Conservation (phyloP, 805 yeast species). For the Wickerhamomyces strasburgensis region DNA sequence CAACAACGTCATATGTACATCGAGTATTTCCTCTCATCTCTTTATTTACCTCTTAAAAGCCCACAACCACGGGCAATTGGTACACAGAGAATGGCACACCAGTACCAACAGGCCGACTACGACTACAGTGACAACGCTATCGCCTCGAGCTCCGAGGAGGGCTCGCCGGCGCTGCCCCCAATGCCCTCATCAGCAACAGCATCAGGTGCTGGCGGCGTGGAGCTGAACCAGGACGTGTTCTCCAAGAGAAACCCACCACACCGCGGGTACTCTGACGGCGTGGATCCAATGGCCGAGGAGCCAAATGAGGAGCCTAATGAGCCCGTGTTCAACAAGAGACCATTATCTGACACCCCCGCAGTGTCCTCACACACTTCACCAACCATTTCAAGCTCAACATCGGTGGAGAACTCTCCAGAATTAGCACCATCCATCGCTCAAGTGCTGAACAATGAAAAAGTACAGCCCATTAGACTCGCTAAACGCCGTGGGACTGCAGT, state of each 20-base stretch:
- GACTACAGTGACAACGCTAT: slow-evolving; percentile 20
- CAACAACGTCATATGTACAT: neutral
- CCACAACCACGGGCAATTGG: too few relatives aligned
- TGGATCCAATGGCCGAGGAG: neutral
- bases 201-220: slow-evolving; percentile 2
- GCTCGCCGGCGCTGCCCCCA: slow-evolving; percentile 11
- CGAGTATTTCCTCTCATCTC: too few relatives aligned
- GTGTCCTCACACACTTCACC: slow-evolving; percentile 57
- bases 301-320: slow-evolving; percentile 2
- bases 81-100: neutral
- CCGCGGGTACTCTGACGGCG: neutral
- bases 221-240: slow-evolving; percentile 3
- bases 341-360: slow-evolving; percentile 71
- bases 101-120: neutral
- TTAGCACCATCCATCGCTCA: slow-evolving; percentile 4
- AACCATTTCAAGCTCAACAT: slow-evolving; percentile 25
- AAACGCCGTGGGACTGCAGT: slow-evolving; percentile 71
- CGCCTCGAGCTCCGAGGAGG: slow-evolving; percentile 23
- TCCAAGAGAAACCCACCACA: slow-evolving; percentile 3
- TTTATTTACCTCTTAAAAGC: too few relatives aligned
- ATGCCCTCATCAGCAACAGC: slow-evolving; percentile 12
- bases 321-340: slow-evolving; percentile 62
- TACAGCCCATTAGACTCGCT: slow-evolving; percentile 26
- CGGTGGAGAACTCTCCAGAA: slow-evolving; percentile 29
- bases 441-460: slow-evolving; percentile 1